phyloP scores from a whole-genome alignment of 2,329 filamentous ascomycete genomes.

The Graphilbum ipis-grandicollis region DNA sequence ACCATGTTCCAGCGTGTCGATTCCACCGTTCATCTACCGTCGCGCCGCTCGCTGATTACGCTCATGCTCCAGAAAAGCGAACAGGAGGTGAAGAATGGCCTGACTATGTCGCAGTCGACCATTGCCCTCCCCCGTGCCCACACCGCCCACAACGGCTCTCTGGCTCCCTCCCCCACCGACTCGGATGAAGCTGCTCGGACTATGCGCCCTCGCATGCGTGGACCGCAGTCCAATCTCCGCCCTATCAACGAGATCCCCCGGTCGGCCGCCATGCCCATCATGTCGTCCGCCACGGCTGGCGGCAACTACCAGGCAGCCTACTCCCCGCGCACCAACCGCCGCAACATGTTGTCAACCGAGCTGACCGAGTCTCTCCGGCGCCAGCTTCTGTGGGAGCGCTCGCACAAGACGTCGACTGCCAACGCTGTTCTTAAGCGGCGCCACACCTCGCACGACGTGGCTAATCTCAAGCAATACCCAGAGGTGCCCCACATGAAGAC shows the following conservation, averaged over 20 bases:
- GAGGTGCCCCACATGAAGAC: conserved; percentile 44
- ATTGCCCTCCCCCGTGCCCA: conserved; percentile 50
- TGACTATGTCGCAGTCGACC: conserved; percentile 48
- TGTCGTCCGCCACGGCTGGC: conserved; percentile 47
- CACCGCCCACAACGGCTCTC: conserved; percentile 24
- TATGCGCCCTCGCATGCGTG: conserved; percentile 33
- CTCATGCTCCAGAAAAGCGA: conserved; percentile 69
- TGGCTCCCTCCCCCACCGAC: conserved; percentile 36
- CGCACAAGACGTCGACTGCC: conserved; percentile 80
- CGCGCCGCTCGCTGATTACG: conserved; percentile 75
- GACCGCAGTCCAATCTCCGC: conserved; percentile 29
- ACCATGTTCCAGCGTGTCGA: conserved; percentile 80
- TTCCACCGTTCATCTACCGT: conserved; percentile 69
- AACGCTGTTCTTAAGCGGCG: conserved; percentile 79
- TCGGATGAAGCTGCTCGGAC: conserved; percentile 44
- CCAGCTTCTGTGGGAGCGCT: conserved; percentile 85
- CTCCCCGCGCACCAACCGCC: conserved; percentile 77
- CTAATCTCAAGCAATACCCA: conserved; percentile 71
- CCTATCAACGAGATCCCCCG: conserved; percentile 47
- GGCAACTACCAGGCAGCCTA: conserved; percentile 51
- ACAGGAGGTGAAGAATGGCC: conserved; percentile 51
- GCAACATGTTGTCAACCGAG: conserved; percentile 92
- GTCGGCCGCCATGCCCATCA: conserved; percentile 59
- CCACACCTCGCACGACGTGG: conserved; percentile 80
- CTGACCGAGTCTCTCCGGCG: conserved; percentile 83